Base-by-base conservation (phyloP, 1,139 yeast species). In the Zhuliangozyma parablackwelliae region DNA sequence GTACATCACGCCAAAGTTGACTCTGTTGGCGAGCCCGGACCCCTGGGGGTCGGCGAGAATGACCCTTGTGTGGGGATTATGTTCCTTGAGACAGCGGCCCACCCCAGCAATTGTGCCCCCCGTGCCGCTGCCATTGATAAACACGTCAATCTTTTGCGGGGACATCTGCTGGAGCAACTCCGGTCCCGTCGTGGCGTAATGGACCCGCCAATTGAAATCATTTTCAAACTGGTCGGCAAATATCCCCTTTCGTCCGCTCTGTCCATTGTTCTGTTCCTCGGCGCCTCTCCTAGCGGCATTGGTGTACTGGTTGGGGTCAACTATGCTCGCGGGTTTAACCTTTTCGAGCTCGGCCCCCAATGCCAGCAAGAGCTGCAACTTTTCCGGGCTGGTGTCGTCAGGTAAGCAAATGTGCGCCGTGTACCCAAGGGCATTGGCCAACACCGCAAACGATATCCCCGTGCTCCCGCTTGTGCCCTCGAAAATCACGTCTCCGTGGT, bases 401-500 rank as follows among this genome's bases (percentile, higher is more conserved):
- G 97, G 98, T n/a, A 92, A 69, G 40, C 95, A 90, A 25, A 92
- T 92, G 53, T 89, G 96, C 0, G 96, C 86, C 10, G 75, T 77
- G 57, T 90, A 90, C 0, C 98, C 98, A 42, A 86, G 60, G 0
- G 97, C 86, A 48, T 89, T 79, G 44, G 95, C 86, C 21, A 92
- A 72, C 61, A 88, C 77, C 1, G 97, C 96, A 47, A 92, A 75
- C 2, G 96, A 86, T 23, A 92, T 92, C 7, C 98, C 98, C 0
- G 98, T 92, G 0, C 96, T 87, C 0, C 97, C 97, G 9, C 94
- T 82, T 0, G 97, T 92, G 3, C 98, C 98, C 63, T 92, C 98
- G 56, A 82, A 89, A 5, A 87, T 78, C 13, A 81, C 72, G 53
- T 86, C 89, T 6, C 67, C 67, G 30, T 61, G 49, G 39, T 78